Conservation (phyloP, 305 asterid genomes). For the Fraxinus sp. region DNA sequence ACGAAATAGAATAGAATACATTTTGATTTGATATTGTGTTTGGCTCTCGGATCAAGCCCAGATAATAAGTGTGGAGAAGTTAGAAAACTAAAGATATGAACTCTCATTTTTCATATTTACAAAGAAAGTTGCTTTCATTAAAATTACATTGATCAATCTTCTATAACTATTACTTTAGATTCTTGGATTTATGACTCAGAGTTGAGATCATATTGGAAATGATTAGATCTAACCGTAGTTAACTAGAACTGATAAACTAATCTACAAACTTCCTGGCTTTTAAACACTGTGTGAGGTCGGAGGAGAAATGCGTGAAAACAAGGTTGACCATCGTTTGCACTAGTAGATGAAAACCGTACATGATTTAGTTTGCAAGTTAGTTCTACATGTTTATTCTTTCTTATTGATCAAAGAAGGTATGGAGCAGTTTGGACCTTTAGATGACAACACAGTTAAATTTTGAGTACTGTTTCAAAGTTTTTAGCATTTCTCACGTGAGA, state of each 20-base stretch:
- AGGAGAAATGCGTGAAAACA: not conserved
- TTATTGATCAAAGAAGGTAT: not conserved
- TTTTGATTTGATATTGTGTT: not conserved
- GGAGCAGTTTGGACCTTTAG: not conserved
- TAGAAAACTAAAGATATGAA: constrained; percentile 36
- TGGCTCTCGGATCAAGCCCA: not conserved
- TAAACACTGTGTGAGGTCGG: not conserved
- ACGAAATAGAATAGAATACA: not conserved
- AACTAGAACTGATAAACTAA: not conserved
- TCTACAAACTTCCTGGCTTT: not conserved
- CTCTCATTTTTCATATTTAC: constrained; percentile 15
- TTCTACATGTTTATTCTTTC: not conserved
- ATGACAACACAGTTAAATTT: not conserved
- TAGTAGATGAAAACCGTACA: not conserved
- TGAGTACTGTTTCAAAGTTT: not conserved
- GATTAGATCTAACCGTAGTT: not conserved
- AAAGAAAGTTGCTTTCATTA: not conserved
- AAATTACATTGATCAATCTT: not conserved
- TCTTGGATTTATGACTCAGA: not conserved
- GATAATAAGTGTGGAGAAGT: not conserved
- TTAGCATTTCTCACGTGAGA: not conserved
- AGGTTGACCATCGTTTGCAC: not conserved
- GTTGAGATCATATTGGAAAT: not conserved
- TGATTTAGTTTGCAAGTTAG: not conserved
- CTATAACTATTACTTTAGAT: not conserved